Conservation (phyloP, 2,329 filamentous ascomycete species). For the Penicillium sclerotiorum region DNA sequence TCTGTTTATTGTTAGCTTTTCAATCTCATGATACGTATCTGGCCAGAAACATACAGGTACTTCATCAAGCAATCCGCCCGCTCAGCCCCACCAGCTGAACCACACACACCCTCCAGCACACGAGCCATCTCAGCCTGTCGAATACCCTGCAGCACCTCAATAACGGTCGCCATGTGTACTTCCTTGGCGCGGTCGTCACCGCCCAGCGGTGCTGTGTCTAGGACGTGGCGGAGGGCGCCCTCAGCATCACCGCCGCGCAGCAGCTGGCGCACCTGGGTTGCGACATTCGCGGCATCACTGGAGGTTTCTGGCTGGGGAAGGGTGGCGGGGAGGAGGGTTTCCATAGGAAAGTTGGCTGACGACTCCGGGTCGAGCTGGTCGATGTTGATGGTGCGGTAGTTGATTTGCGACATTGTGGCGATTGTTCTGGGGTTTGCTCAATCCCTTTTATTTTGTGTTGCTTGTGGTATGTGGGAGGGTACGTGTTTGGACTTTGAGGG, state of each 20-base stretch:
- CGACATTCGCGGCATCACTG: slow-evolving; percentile 74
- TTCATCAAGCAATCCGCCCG: slow-evolving; percentile 94
- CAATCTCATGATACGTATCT: background rate
- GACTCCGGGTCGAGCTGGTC: slow-evolving; percentile 90
- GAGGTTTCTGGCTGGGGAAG: slow-evolving; percentile 70
- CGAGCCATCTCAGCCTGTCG: slow-evolving; percentile 94
- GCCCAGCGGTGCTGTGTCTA: slow-evolving; percentile 79
- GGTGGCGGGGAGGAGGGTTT: slow-evolving; percentile 76
- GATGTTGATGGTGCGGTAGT: slow-evolving; percentile 89
- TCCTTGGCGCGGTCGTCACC: slow-evolving; percentile 66
- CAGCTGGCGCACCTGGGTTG: slow-evolving; percentile 82
- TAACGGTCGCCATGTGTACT: slow-evolving; percentile 80
- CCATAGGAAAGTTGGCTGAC: slow-evolving; percentile 85
- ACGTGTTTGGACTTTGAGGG: background rate
- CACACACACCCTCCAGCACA: slow-evolving; percentile 79
- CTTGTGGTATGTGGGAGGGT: background rate
- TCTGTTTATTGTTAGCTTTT: slow-evolving; percentile 47
- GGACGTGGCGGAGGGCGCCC: slow-evolving; percentile 78
- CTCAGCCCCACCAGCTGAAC: slow-evolving; percentile 77
- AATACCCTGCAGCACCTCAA: slow-evolving; percentile 94
- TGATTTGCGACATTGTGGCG: slow-evolving; percentile 52
- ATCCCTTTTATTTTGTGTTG: background rate
- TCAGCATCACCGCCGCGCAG: slow-evolving; percentile 84
- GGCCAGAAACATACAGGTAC: slow-evolving; percentile 72
- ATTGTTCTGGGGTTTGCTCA: background rate